phyloP scores from a whole-genome alignment of 78 protist genomes.

The Emiliania huxleyi region DNA sequence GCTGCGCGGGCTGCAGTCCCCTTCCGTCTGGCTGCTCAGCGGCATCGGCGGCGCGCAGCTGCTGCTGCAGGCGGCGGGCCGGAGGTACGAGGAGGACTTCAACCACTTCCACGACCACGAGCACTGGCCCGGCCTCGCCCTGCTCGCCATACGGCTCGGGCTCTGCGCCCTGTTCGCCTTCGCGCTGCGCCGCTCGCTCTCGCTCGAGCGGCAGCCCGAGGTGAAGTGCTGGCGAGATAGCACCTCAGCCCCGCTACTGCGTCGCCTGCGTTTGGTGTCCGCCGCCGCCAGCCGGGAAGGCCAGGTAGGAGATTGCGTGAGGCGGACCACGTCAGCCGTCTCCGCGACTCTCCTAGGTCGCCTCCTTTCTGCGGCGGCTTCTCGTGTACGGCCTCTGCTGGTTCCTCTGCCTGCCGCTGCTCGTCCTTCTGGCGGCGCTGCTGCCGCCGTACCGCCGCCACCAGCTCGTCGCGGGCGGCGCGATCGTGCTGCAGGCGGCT shows the following conservation, averaged over 20 bases:
- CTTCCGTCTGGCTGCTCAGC: background rate
- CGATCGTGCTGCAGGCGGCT: background rate
- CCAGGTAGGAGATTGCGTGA: too few species aligned
- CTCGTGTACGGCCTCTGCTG: background rate
- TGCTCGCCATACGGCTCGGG: slow-evolving; percentile 3
- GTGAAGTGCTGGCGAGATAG: too few species aligned
- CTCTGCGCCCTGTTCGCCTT: background rate
- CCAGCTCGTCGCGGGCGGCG: slow-evolving; percentile 24
- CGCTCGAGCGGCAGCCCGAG: background rate
- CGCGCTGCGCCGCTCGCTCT: slow-evolving; percentile 21
- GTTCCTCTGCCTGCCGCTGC: background rate
- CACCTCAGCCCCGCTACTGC: too few species aligned
- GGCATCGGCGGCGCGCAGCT: background rate
- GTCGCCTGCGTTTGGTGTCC: too few species aligned
- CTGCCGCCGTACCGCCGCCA: slow-evolving; percentile 16
- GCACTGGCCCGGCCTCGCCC: slow-evolving; percentile 22
- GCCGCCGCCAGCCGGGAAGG: too few species aligned
- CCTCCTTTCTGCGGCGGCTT: background rate
- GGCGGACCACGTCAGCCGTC: too few species aligned
- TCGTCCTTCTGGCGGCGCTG: background rate
- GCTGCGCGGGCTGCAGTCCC: background rate
- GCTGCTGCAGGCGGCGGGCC: background rate
- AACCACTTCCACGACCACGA: slow-evolving; percentile 19
- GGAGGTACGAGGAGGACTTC: slow-evolving; percentile 16
- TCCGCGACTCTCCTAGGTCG: too few species aligned